A percentile compares a stretch with the other conserved stretches of the same genome.
These are phyloP conservation scores for Inonotus hispidus DNA, from an alignment of 1,284 basidiomycete genomes.

Conservation along the genomic window DNA sequence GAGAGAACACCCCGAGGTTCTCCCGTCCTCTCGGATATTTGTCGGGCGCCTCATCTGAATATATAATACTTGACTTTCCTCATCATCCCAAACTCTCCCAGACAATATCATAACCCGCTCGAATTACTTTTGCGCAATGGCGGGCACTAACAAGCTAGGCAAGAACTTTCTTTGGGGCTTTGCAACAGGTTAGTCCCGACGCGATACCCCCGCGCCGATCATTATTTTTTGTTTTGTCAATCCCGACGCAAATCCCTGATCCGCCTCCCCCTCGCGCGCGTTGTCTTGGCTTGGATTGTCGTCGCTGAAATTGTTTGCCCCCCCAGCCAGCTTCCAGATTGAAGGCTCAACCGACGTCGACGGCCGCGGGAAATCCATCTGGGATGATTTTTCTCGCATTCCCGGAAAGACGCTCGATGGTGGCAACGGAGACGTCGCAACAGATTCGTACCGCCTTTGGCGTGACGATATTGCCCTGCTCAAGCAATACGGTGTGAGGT, in stretches of 20 bases:
- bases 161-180: slow-evolving; percentile 68
- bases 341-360: slow-evolving; percentile 56
- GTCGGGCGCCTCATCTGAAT: background rate
- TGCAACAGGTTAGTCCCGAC: slow-evolving; percentile 49
- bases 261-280: background rate
- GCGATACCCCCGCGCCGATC: background rate
- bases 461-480: slow-evolving; percentile 65
- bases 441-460: slow-evolving; percentile 65
- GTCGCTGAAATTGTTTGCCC: slow-evolving; percentile 1
- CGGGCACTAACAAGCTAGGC: slow-evolving; percentile 30
- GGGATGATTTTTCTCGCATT: slow-evolving; percentile 66
- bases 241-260: slow-evolving; percentile 2
- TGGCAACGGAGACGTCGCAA: slow-evolving; percentile 60
- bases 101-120: background rate
- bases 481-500: slow-evolving; percentile 51
- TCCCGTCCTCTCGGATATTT: slow-evolving; percentile 6
- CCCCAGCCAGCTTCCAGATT: slow-evolving; percentile 47
- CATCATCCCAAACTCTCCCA: background rate
- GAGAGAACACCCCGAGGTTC: background rate
- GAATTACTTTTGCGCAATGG: background rate
- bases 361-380: slow-evolving; percentile 61
- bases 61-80: slow-evolving; percentile 8
- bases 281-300: background rate
- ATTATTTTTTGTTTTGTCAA: slow-evolving; percentile 2
- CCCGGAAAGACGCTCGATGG: slow-evolving; percentile 67